phyloP scores from a whole-genome alignment of 23 red algal species.

The Chondrus crispus region DNA sequence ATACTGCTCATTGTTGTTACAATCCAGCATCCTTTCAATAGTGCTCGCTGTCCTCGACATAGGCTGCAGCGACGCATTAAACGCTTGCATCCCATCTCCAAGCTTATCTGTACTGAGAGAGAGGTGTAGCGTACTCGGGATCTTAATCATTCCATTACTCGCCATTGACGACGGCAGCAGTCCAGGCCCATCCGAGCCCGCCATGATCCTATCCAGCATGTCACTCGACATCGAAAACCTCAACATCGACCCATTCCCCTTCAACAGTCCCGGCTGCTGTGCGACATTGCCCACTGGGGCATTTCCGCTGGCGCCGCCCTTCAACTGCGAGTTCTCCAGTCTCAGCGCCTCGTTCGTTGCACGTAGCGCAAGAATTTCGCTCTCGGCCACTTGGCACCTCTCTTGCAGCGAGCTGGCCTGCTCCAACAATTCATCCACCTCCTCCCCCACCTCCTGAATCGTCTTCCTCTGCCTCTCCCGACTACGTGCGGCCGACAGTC shows the following conservation, averaged over 20 bases:
- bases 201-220: conserved; percentile 61
- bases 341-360: background rate
- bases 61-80: background rate
- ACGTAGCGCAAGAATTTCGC: background rate
- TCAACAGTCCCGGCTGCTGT: background rate
- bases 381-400: conserved; percentile 18
- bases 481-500: conserved; percentile 56
- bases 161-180: background rate
- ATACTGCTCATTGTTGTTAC: no score
- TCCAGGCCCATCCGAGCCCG: background rate
- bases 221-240: conserved; percentile 44
- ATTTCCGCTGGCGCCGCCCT: background rate
- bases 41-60: conserved; percentile 38
- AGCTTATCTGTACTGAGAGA: conserved; percentile 55
- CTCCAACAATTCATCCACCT: conserved; percentile 32
- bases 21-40: conserved; percentile 40
- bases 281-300: background rate
- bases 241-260: background rate
- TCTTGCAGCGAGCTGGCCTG: background rate
- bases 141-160: conserved; percentile 3
- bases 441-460: conserved; percentile 19
- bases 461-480: conserved; percentile 53
- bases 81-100: background rate
- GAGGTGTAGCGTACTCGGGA: conserved; percentile 47
- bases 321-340: background rate